A percentile compares a stretch with the other conserved stretches of the same genome.
Conservation (phyloP, 2,329 filamentous ascomycete species). For the Aureobasidium sp. region DNA sequence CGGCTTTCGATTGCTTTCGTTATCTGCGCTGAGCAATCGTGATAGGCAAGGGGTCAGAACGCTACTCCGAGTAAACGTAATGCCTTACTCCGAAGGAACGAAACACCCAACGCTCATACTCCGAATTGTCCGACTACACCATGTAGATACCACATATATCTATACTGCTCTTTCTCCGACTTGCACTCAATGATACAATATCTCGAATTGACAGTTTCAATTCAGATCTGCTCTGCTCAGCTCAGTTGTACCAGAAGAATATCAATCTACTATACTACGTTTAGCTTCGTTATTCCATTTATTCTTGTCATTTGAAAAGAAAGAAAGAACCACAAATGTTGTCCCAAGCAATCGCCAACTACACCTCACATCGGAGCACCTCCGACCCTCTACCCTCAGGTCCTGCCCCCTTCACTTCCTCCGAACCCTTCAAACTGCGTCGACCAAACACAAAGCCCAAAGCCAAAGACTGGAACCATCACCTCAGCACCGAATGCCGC, state of each 20-base stretch:
- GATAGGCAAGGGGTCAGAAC: background rate
- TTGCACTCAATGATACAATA: background rate
- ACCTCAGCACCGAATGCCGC: constrained; percentile 7
- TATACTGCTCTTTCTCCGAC: background rate
- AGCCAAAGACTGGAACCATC: constrained; percentile 1
- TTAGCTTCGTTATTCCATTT: background rate
- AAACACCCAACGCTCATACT: background rate
- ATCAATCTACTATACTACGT: background rate
- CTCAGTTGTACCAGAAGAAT: background rate
- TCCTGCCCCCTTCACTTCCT: constrained; percentile 3
- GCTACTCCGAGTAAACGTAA: background rate
- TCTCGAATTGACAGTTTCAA: background rate
- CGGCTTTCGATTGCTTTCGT: background rate
- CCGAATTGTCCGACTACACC: background rate
- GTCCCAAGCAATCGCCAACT: background rate
- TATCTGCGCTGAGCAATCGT: background rate
- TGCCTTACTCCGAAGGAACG: constrained; percentile 6
- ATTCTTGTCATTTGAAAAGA: background rate
- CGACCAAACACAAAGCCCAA: background rate
- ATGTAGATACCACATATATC: background rate
- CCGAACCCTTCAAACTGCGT: constrained; percentile 4
- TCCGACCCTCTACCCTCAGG: constrained; percentile 1
- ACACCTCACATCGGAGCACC: background rate
- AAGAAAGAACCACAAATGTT: background rate
- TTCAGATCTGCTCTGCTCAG: background rate